Percentiles rank a stretch among this genome's conserved stretches.
Conservation (phyloP, 352 stramenopile genomes). For the Phytopythium sindhum region DNA sequence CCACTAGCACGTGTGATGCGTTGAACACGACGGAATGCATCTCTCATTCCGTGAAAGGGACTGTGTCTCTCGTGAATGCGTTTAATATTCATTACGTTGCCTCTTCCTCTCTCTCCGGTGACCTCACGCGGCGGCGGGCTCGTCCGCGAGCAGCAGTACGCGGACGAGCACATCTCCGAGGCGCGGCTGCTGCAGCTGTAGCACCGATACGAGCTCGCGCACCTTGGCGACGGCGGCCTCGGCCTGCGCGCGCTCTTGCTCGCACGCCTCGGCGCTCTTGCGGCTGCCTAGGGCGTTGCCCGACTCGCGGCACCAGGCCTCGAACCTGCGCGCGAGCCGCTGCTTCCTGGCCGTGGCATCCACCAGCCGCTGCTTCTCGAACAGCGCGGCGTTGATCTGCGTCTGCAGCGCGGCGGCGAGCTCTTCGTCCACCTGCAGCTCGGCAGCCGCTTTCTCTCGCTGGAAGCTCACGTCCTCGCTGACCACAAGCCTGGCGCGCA, state of each 20-base stretch:
- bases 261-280: constrained; percentile 2
- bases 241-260: constrained; percentile 31
- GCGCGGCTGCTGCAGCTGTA: constrained; percentile 72
- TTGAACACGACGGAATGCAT: not conserved
- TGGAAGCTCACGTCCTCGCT: constrained; percentile 72
- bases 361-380: constrained; percentile 89
- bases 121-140: constrained; percentile 20
- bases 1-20: no score
- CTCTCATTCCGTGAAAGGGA: no score
- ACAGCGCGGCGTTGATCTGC: constrained; percentile 84
- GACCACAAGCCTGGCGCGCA: constrained; percentile 55
- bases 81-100: not conserved
- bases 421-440: constrained; percentile 83
- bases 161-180: constrained; percentile 81
- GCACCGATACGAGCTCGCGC: constrained; percentile 48
- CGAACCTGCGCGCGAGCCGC: constrained; percentile 66
- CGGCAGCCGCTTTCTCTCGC: constrained; percentile 66
- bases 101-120: not conserved
- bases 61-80: not conserved
- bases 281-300: constrained; percentile 20
- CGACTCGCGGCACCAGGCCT: constrained; percentile 46
- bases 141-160: constrained; percentile 76
- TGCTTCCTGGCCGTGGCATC: constrained; percentile 70
- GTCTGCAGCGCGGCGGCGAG: constrained; percentile 61
- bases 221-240: constrained; percentile 43